Conservation (phyloP, 208 protist species). For the Acanthamoeba sp. region DNA sequence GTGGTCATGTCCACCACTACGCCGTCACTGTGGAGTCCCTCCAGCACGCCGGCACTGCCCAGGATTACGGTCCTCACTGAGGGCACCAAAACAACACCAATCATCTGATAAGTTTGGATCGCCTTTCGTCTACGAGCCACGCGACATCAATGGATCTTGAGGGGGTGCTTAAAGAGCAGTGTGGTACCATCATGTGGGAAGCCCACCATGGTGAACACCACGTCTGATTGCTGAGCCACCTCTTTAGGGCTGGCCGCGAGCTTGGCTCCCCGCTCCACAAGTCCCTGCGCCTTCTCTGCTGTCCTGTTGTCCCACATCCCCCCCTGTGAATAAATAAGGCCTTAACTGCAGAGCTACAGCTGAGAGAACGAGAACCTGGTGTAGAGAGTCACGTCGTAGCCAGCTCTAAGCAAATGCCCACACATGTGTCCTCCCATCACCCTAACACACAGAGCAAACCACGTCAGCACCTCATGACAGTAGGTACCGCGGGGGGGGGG, state of each 20-base stretch:
- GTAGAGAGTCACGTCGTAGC: conserved; percentile 92
- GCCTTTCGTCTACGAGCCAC: too few species aligned
- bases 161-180: neutral
- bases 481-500: neutral
- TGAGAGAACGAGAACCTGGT: conserved; percentile 80
- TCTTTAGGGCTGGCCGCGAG: conserved; percentile 90
- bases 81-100: neutral
- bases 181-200: conserved; percentile 93
- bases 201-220: conserved; percentile 95
- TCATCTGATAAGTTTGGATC: too few species aligned
- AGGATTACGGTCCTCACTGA: conserved; percentile 49
- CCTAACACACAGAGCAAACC: neutral
- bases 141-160: too few species aligned
- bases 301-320: conserved; percentile 84
- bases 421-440: conserved; percentile 95
- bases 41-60: conserved; percentile 89
- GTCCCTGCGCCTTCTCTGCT: conserved; percentile 89
- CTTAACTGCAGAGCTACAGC: neutral
- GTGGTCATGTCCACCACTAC: conserved; percentile 97
- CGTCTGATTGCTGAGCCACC: conserved; percentile 91
- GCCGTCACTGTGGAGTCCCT: conserved; percentile 88
- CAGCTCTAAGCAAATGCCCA: conserved; percentile 92
- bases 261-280: conserved; percentile 91
- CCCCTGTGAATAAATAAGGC: neutral
- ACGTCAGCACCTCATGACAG: neutral